These are phyloP conservation scores for Pythium chondricola DNA, from an alignment of 352 stramenopile species.

Conservation along the genomic window DNA sequence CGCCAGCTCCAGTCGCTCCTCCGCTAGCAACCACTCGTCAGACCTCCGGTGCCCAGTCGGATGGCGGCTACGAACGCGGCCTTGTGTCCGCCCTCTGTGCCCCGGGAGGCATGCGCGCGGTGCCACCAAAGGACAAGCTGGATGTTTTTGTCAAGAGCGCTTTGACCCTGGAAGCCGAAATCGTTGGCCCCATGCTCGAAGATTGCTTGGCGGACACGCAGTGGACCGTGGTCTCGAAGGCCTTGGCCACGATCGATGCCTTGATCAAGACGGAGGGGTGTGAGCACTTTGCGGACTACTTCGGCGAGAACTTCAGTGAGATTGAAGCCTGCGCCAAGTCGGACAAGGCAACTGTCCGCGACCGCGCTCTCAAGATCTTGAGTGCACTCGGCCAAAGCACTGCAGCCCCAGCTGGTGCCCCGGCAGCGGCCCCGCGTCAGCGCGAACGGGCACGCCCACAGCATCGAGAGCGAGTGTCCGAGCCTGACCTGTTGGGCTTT, in stretches of 20 bases:
- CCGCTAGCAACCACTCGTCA: slow-evolving; percentile 25
- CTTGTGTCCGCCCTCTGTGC: slow-evolving; percentile 90
- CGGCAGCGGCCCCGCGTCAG: slow-evolving; percentile 14
- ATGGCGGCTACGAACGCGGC: slow-evolving; percentile 91
- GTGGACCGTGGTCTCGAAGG: slow-evolving; percentile 91
- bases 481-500: slow-evolving; percentile 74
- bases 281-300: slow-evolving; percentile 83
- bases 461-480: slow-evolving; percentile 19
- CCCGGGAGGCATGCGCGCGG: slow-evolving; percentile 91
- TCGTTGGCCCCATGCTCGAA: slow-evolving; percentile 91
- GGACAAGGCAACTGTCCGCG: slow-evolving; percentile 71
- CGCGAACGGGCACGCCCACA: slow-evolving; percentile 8
- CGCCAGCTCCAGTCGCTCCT: slow-evolving; percentile 1
- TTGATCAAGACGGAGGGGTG: slow-evolving; percentile 73
- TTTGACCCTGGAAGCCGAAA: slow-evolving; percentile 89
- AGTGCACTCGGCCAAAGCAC: slow-evolving; percentile 45
- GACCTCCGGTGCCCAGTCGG: slow-evolving; percentile 68
- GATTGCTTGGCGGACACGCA: slow-evolving; percentile 90
- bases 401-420: slow-evolving; percentile 19
- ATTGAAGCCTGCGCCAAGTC: slow-evolving; percentile 67
- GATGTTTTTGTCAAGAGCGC: slow-evolving; percentile 88
- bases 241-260: slow-evolving; percentile 91
- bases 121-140: slow-evolving; percentile 93
- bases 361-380: slow-evolving; percentile 74
- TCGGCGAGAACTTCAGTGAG: slow-evolving; percentile 69